Base-by-base conservation (phyloP, 129 eudicot genomes). In the Logfia minima region DNA sequence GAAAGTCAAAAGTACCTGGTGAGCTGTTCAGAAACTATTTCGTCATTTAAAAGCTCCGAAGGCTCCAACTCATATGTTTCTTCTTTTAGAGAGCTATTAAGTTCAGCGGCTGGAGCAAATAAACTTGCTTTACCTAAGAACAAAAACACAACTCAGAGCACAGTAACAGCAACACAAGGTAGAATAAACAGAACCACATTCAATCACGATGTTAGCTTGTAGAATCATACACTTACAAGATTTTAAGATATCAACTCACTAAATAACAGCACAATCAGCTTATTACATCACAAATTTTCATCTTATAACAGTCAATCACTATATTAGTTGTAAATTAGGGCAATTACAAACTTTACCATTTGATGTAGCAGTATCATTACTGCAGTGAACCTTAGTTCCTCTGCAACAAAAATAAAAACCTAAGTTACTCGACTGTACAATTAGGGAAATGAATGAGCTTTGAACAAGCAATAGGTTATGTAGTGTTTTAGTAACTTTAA, bases 21-120 rank as follows among this genome's bases (percentile, higher is more conserved):
- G 70, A 91, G 89, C 77, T 94, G 97, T 84, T 94, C 96, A 66
- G 97, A 94, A 59, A 94, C 98, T 71, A 94, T 88, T 70, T 94
- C 97, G 68, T 94, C 97, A 70, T 78, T 81, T 48, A 94, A 68
- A 70, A 91, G 86, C 83, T 86, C 89, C 70, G 71, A 58, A 73
- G 82, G 32, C 74, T 45, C 80, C 59, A 53, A 22, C 22, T 74
- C 65, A 77, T 75, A 35, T 18, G 31, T 75, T 55, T 73, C 72
- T 37, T 80, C 74, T 48, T 74, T 79, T 32, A 48, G 22, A 32
- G 10, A 66, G 31, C 56, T 72, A 43, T 56, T 24, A 52, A 70
- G 78, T 73, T 80, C 68, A 9, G 65, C 61, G 65, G 71, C 71
- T 75, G 72, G 71, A 51, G 68, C 82, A 68, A 75, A 61, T 32